Evolutionary conservation across 441 rosid species (phyloP), one percentile per base, ranked within the genome.

Genomic region (Raphanus hybrid): DNA sequence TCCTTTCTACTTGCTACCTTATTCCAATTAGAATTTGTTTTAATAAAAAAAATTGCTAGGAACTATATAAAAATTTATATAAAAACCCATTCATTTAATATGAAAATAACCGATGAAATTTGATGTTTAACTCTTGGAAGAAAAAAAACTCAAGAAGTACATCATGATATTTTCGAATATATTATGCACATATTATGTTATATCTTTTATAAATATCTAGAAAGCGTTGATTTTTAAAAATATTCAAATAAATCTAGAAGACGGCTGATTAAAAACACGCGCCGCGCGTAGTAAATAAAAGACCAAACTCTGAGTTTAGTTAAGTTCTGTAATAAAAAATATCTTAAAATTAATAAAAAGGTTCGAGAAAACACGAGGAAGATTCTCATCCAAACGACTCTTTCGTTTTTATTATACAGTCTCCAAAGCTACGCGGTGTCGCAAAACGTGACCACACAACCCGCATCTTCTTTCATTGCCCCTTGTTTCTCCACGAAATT

Each of bases 291-390:
- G 43, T 6, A 15, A 14, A 71, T 9, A 55, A 37, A 61, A 29
- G 14, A 52, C 8, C 48, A 69, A 54, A 35, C 66, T 63, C 5
- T 48, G 4, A 39, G 70, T 6, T 7, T 48, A 76, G 80, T 70
- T 41, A 7, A 70, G 69, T 20, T 64, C 2, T 9, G 9, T 10
- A 63, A 48, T 18, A 18, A 63, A 48, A 73, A 67, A 78, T 23
- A 68, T 67, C 58, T 60, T 9, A 37, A 72, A 59, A 60, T 3
- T 15, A 43, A 67, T 2, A 50, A 55, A 78, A 43, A 14, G 37
- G 32, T 70, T 80, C 57, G 69, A 66, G 82, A 80, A 80, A 70
- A 35, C 77, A 60, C 83, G 66, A 67, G 26, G 83, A 80, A 80
- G 69, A 71, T 80, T 80, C 83, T 78, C 69, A 72, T 57, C 74